These are phyloP conservation scores for Mucor mucedo DNA, from an alignment of 371 early-diverging fungal genomes.

Conservation along the genomic window DNA sequence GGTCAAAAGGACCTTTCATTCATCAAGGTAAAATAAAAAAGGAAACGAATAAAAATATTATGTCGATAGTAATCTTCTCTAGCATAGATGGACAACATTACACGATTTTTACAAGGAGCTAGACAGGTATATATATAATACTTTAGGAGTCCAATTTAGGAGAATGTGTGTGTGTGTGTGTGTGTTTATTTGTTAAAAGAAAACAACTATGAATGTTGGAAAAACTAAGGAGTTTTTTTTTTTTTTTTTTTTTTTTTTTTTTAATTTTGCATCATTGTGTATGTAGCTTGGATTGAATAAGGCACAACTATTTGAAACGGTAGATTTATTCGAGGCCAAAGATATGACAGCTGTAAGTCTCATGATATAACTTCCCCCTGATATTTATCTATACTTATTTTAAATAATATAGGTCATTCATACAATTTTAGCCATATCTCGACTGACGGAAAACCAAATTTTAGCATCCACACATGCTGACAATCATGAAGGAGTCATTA, in stretches of 20 bases:
- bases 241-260: neutral
- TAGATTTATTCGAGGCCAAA: slow-evolving; percentile 89
- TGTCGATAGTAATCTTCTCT: slow-evolving; percentile 1
- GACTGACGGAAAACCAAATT: slow-evolving; percentile 31
- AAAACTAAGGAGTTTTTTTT: neutral
- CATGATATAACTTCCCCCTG: neutral
- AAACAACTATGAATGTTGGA: slow-evolving; percentile 1
- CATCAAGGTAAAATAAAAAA: slow-evolving; percentile 44
- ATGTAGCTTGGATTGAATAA: slow-evolving; percentile 69
- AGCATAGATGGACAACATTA: slow-evolving; percentile 83
- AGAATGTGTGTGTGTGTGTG: neutral
- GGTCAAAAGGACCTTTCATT: slow-evolving; percentile 50
- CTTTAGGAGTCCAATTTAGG: neutral
- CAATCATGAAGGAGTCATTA: neutral
- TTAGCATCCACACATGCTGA: neutral
- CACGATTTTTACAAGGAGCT: slow-evolving; percentile 68
- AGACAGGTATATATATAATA: slow-evolving; percentile 45
- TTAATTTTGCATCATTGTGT: neutral
- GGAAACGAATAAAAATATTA: neutral
- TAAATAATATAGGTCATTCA: slow-evolving; percentile 36
- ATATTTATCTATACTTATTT: neutral
- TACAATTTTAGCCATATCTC: slow-evolving; percentile 40
- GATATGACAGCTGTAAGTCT: slow-evolving; percentile 74
- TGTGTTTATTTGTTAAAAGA: neutral
- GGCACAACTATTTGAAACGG: slow-evolving; percentile 87